Evolutionary conservation across 2,329 filamentous ascomycete genomes (phyloP), one percentile per base, ranked within the genome.

Genomic region (Zasmidium citrigriseum): DNA sequence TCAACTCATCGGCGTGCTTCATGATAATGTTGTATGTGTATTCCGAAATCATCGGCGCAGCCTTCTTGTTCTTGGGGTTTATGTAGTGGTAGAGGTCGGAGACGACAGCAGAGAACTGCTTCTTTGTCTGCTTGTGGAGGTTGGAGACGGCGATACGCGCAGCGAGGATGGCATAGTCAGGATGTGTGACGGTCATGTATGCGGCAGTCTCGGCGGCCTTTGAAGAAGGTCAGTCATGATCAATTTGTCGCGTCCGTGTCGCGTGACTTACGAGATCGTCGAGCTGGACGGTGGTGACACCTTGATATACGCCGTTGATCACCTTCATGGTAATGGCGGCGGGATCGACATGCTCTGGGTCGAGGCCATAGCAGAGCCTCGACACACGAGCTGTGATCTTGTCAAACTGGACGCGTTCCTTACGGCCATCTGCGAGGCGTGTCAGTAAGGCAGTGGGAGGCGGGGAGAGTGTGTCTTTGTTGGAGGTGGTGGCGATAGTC

Each of bases 81-180:
- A 96, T 82, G 77, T 97, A 99, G 81, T 95, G 85, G 80, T 93
- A 97, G 45, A 99, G 86, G 72, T 99, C 95, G 70, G 86, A 88
- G 69, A 99, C 85, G 60, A 99, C 95, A 51, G 91, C 83, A n/a
- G 95, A 98, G 82, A 96, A 99, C 76, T 98, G 93, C 84, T 99
- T 99, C 86, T 98, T 98, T 65, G 95, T 99, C 84, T 99, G 95
- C 82, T 99, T 99, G 88, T 99, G 95, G 60, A 99, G 89, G 82
- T 99, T 99, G 73, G 95, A 99, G 55, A 99, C 95, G 68, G 95
- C 95, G 74, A 99, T 98, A 80, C 95, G 93, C 67, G 95, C 95
- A 65, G 95, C 95, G 59, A 99, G 91, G 75, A 98, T 96, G 75
- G 95, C 95, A 77, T 99, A 99, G 81, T 99, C 95, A 71, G 95